Conservation (phyloP, 148 eudicot species). For the Talinum fruticosum region DNA sequence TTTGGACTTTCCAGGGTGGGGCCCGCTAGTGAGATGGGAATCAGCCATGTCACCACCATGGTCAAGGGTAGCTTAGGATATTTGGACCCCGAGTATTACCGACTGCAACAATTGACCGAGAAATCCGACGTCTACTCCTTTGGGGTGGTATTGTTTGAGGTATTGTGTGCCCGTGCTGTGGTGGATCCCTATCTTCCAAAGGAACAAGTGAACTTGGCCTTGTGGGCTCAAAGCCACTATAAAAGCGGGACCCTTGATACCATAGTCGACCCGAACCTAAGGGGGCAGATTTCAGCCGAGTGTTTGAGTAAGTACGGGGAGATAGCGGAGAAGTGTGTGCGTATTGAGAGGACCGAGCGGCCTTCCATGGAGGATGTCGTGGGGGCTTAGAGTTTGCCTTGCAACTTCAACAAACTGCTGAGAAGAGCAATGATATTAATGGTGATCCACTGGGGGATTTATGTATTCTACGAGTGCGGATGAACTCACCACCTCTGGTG, state of each 20-base stretch:
- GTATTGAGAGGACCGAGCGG: conserved; percentile 22
- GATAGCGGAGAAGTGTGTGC: conserved; percentile 28
- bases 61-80: conserved; percentile 47
- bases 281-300: conserved; percentile 27
- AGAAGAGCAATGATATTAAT: not conserved
- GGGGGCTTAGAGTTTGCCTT: conserved; percentile 37
- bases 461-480: not conserved
- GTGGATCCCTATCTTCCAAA: conserved; percentile 9
- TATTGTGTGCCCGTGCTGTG: conserved; percentile 35
- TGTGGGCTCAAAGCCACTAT: conserved; percentile 23
- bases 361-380: conserved; percentile 42
- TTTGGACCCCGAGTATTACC: conserved; percentile 39
- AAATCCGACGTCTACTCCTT: conserved; percentile 46
- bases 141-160: conserved; percentile 44
- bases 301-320: conserved; percentile 33
- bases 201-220: conserved; percentile 37
- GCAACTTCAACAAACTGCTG: conserved; percentile 31
- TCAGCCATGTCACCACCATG: conserved; percentile 33
- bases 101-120: conserved; percentile 28
- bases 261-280: conserved; percentile 34
- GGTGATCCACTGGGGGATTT: not conserved
- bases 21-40: not conserved
- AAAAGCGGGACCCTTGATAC: conserved; percentile 19
- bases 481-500: not conserved
- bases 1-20: conserved; percentile 7